Conservation (phyloP, 1,284 basidiomycete genomes). For the Porogramme epimiltina region DNA sequence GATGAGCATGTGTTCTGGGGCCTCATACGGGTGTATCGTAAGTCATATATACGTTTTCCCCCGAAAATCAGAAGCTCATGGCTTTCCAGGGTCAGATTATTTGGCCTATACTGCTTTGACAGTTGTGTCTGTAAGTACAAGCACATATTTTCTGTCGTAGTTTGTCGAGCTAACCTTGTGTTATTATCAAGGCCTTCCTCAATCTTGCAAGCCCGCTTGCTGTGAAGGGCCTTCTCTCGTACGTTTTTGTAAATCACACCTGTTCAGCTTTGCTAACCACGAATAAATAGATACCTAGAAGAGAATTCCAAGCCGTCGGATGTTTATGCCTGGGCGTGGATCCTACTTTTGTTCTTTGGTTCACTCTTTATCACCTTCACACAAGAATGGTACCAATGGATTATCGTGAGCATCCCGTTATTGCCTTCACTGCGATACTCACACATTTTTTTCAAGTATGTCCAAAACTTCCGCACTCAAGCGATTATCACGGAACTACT, state of each 20-base stretch:
- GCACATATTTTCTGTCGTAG: not conserved
- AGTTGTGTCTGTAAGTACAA: not conserved
- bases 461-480: slow-evolving; percentile 40
- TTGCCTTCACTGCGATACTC: too few relatives aligned
- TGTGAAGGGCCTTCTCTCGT: slow-evolving; percentile 35
- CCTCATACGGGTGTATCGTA: slow-evolving; percentile 27
- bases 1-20: slow-evolving; percentile 32
- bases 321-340: slow-evolving; percentile 61
- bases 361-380: slow-evolving; percentile 44
- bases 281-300: slow-evolving; percentile 42
- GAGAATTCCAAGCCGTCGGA: slow-evolving; percentile 35
- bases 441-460: not conserved
- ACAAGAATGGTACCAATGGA: slow-evolving; percentile 54
- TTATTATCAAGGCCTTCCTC: slow-evolving; percentile 11
- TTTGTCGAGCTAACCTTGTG: not conserved
- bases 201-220: slow-evolving; percentile 28
- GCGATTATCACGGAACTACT: slow-evolving; percentile 66
- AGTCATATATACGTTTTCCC: not conserved
- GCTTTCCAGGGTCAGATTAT: slow-evolving; percentile 15
- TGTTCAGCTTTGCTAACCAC: not conserved
- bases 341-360: slow-evolving; percentile 59
- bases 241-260: not conserved
- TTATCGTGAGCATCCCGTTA: slow-evolving; percentile 35
- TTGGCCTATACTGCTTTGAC: not conserved
- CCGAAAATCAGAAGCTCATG: not conserved